A percentile compares a stretch with the other conserved stretches of the same genome.
phyloP scores from a whole-genome alignment of 805 yeast species.

The Clavispora vitiphila region DNA sequence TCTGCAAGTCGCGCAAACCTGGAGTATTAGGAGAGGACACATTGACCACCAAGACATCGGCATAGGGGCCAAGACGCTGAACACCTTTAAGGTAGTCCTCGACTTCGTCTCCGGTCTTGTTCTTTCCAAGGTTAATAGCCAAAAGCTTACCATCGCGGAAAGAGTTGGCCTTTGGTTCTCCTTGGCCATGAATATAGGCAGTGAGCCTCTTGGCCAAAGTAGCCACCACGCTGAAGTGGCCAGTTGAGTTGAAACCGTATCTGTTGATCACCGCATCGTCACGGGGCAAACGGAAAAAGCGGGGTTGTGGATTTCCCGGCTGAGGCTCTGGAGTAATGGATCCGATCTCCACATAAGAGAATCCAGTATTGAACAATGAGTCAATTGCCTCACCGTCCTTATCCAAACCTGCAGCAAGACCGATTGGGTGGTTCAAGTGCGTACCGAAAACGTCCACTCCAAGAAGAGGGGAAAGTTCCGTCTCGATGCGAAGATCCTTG shows the following conservation, averaged over 20 bases:
- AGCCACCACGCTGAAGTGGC: constrained; percentile 70
- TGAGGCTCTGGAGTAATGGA: constrained; percentile 91
- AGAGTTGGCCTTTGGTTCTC: constrained; percentile 36
- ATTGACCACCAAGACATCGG: constrained; percentile 86
- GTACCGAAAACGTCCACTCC: constrained; percentile 62
- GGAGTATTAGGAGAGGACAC: constrained; percentile 97
- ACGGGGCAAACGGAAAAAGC: constrained; percentile 78
- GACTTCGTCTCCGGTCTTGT: constrained; percentile 87
- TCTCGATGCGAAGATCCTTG: constrained; percentile 42
- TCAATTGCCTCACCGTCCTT: constrained; percentile 92
- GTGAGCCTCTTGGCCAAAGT: constrained; percentile 60
- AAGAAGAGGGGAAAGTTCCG: constrained; percentile 35
- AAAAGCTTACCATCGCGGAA: constrained; percentile 61
- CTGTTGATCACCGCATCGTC: constrained; percentile 93
- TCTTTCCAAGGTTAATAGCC: constrained; percentile 87
- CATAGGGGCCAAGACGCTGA: constrained; percentile 69
- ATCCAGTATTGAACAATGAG: constrained; percentile 69
- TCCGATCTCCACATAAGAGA: constrained; percentile 88
- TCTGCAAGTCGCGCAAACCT: constrained; percentile 83
- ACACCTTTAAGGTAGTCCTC: constrained; percentile 85
- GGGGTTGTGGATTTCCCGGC: constrained; percentile 90
- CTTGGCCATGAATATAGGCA: constrained; percentile 5
- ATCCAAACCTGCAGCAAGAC: constrained; percentile 94
- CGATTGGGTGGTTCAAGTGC: constrained; percentile 73
- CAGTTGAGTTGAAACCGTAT: constrained; percentile 91